phyloP scores from a whole-genome alignment of 345 rosid species.

The Kernera saxatilis region DNA sequence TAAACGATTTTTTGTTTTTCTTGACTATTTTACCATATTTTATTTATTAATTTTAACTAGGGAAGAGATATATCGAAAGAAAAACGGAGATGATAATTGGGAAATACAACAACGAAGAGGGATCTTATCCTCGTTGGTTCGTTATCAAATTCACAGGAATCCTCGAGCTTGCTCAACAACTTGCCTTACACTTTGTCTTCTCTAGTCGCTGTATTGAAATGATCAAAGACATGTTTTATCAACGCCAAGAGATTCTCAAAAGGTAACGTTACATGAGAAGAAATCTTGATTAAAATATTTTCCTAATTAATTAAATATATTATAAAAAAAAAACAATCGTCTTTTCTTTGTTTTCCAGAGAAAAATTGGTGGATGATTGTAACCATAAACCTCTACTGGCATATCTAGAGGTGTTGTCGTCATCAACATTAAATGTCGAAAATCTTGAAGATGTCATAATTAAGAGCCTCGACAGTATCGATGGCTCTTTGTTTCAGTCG shows the following conservation, averaged over 20 bases:
- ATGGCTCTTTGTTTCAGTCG: slow-evolving; percentile 58
- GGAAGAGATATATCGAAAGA: slow-evolving; percentile 36
- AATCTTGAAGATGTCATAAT: slow-evolving; percentile 21
- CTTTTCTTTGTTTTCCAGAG: slow-evolving; percentile 22
- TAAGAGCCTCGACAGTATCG: slow-evolving; percentile 18
- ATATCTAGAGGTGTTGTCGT: slow-evolving; percentile 50
- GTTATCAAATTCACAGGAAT: slow-evolving; percentile 43
- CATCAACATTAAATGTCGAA: neutral
- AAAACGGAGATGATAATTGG: slow-evolving; percentile 32
- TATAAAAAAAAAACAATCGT: neutral
- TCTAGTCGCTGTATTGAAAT: neutral
- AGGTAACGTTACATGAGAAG: slow-evolving; percentile 26
- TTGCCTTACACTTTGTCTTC: slow-evolving; percentile 36
- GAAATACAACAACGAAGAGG: neutral
- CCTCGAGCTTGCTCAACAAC: slow-evolving; percentile 41
- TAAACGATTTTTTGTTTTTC: too few relatives aligned
- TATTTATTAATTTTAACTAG: slow-evolving; percentile 16
- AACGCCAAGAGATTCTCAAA: slow-evolving; percentile 35
- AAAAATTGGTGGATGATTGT: slow-evolving; percentile 29
- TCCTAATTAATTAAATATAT: neutral
- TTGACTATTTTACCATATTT: neutral
- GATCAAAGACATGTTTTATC: slow-evolving; percentile 23
- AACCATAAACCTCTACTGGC: slow-evolving; percentile 35
- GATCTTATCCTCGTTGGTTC: slow-evolving; percentile 51
- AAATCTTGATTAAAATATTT: neutral